Base-by-base conservation (phyloP, 202 grass and related monocot species). In the Cymbopogon flexuosus region DNA sequence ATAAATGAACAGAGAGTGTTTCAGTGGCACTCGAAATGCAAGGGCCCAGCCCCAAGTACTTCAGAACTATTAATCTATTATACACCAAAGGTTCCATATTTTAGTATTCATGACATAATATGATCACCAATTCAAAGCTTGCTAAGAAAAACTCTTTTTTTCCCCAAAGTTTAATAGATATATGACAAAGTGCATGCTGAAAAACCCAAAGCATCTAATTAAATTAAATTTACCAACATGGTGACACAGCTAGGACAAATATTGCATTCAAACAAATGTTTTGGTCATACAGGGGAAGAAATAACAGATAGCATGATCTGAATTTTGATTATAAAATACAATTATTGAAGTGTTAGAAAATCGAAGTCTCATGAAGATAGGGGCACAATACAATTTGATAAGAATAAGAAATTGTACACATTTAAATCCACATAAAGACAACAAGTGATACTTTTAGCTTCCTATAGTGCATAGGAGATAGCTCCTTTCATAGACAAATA, bases 1-100 rank as follows among this genome's bases (percentile, higher is more conserved):
- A 75, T n/a, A n/a, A n/a, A n/a, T n/a, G n/a, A n/a, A n/a, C n/a
- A n/a, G 4, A 41, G 81, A 82, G 65, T 52, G 29, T 37, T 39
- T 74, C 16, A 65, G 27, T 65, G 18, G 46, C 14, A 41, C 13
- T 54, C 10, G 66, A 39, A 12, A 68, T 49, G 29, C 14, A 86
- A 68, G 62, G 16, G 13, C 5, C 18, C 0, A 2, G 2, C n/a
- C n/a, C n/a, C n/a, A n/a, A n/a, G n/a, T n/a, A n/a, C n/a, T n/a
- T n/a, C n/a, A n/a, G 21, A 68, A 33, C 37, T n/a, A 56, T 65
- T 39, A 16, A 67, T 31, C 29, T 14, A 56, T 65, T 39, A 16
- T 43, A 42, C 14, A 45, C 1, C 6, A 47, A 36, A 86, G 21
- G 31, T 37, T 67, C 18, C 46, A 80, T 46, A 65, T 46, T 80